phyloP scores from a whole-genome alignment of 257 asterid genomes.

The Eustoma russellianum region DNA sequence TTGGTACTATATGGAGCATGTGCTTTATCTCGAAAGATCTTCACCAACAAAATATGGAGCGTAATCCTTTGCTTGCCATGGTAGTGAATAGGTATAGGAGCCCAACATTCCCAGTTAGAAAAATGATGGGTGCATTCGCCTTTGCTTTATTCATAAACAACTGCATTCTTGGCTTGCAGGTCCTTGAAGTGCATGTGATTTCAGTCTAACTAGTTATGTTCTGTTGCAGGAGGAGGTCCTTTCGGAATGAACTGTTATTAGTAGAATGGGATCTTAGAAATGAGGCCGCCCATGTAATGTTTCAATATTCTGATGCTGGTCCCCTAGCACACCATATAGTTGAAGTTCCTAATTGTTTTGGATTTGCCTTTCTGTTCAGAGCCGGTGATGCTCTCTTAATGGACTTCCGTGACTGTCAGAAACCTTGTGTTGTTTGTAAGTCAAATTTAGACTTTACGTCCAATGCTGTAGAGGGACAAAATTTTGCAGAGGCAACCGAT shows the following conservation, averaged over 20 bases:
- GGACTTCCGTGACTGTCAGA: conserved; percentile 69
- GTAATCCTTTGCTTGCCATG: conserved; percentile 70
- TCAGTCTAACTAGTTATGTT: not conserved
- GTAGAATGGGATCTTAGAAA: conserved; percentile 70
- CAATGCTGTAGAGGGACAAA: conserved; percentile 46
- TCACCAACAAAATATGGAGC: conserved; percentile 36
- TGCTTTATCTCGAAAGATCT: conserved; percentile 75
- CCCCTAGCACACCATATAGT: conserved; percentile 78
- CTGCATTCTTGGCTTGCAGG: conserved; percentile 6
- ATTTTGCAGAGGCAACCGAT: conserved; percentile 29
- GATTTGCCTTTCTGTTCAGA: conserved; percentile 76
- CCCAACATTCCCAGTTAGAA: conserved; percentile 9
- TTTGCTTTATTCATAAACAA: conserved; percentile 2
- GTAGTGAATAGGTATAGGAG: conserved; percentile 71
- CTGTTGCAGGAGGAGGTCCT: conserved; percentile 61
- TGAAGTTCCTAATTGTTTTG: conserved; percentile 82
- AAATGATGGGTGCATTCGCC: conserved; percentile 11
- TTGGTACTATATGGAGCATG: conserved; percentile 99
- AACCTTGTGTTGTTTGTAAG: conserved; percentile 56
- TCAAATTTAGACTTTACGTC: conserved; percentile 60
- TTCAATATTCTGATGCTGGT: conserved; percentile 75
- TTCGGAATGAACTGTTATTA: conserved; percentile 70
- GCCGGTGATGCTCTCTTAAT: conserved; percentile 81
- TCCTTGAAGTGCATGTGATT: conserved; percentile 3
- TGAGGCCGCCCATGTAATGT: conserved; percentile 47